These are phyloP conservation scores for Ceratocystiopsis minuta DNA, from an alignment of 2,329 filamentous ascomycete genomes.

Conservation along the genomic window DNA sequence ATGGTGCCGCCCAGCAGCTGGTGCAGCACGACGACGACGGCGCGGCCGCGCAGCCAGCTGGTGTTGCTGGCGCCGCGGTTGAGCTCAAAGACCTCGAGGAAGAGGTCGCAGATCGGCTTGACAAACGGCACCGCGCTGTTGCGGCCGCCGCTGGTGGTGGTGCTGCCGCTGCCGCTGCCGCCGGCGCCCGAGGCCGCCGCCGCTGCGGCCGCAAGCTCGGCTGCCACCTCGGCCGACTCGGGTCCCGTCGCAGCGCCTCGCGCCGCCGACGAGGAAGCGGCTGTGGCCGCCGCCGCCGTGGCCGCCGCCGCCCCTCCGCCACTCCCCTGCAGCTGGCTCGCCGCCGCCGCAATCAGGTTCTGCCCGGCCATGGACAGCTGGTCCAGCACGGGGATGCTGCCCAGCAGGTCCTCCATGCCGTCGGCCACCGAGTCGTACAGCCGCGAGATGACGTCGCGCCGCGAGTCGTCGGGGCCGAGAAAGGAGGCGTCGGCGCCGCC, in stretches of 20 bases:
- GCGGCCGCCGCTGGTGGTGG: conserved; percentile 44
- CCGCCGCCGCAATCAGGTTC: conserved; percentile 66
- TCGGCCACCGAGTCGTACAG: conserved; percentile 95
- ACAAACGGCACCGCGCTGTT: conserved; percentile 50
- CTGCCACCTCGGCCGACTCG: conserved; percentile 54
- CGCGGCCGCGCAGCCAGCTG: conserved; percentile 90
- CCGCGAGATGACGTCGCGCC: conserved; percentile 77
- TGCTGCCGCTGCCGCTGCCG: conserved; percentile 45
- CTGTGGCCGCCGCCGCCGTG: neutral
- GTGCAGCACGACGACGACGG: conserved; percentile 89
- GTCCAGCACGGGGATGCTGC: conserved; percentile 88
- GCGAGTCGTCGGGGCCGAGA: conserved; percentile 13
- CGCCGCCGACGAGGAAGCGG: conserved; percentile 10
- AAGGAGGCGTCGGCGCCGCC: conserved; percentile 34
- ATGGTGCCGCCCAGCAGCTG: conserved; percentile 92
- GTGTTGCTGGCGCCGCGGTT: conserved; percentile 53
- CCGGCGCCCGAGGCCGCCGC: conserved; percentile 72
- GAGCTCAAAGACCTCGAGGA: conserved; percentile 86
- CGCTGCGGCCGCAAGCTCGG: conserved; percentile 57
- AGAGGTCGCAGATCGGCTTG: conserved; percentile 95
- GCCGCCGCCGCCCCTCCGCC: conserved; percentile 12
- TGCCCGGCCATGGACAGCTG: conserved; percentile 86
- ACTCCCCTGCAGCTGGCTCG: conserved; percentile 41
- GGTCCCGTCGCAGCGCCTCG: neutral
- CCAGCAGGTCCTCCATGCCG: conserved; percentile 93